phyloP scores from a whole-genome alignment of 2,329 filamentous ascomycete species.

The Zymoseptoria ardabiliae region DNA sequence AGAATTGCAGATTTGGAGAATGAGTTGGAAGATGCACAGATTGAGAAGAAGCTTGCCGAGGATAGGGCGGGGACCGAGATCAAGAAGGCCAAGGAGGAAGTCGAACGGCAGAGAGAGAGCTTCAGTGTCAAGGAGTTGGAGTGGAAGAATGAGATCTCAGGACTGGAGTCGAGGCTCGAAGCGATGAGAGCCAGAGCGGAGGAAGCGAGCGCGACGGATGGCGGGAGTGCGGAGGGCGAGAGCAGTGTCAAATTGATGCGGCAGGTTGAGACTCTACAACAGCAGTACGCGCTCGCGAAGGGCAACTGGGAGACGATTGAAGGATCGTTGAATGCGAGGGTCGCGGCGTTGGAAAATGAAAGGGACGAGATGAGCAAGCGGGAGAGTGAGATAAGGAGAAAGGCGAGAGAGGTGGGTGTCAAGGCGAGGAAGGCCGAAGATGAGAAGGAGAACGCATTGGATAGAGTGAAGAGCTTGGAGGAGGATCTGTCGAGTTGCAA shows the following conservation, averaged over 20 bases:
- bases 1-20: slow-evolving; percentile 51
- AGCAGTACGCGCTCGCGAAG: slow-evolving; percentile 86
- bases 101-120: slow-evolving; percentile 65
- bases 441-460: slow-evolving; percentile 66
- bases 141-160: slow-evolving; percentile 65
- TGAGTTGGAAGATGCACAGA: slow-evolving; percentile 56
- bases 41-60: slow-evolving; percentile 68
- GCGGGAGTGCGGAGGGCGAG: slow-evolving; percentile 56
- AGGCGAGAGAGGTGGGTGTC: slow-evolving; percentile 73
- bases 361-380: slow-evolving; percentile 75
- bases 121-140: slow-evolving; percentile 64
- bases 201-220: slow-evolving; percentile 66
- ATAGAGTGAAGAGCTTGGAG: slow-evolving; percentile 56
- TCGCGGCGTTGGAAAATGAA: slow-evolving; percentile 77
- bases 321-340: slow-evolving; percentile 68
- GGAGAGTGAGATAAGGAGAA: slow-evolving; percentile 82
- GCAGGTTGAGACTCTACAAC: slow-evolving; percentile 92
- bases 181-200: slow-evolving; percentile 77
- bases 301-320: slow-evolving; percentile 99
- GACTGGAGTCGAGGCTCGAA: slow-evolving; percentile 84
- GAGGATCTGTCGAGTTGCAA: slow-evolving; percentile 56
- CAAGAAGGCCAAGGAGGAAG: slow-evolving; percentile 64
- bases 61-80: slow-evolving; percentile 65
- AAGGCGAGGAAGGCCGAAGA: slow-evolving; percentile 67
- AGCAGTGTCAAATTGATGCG: slow-evolving; percentile 62